Evolutionary conservation across 345 rosid genomes (phyloP).

Genomic region (Melastoma malabathricum): DNA sequence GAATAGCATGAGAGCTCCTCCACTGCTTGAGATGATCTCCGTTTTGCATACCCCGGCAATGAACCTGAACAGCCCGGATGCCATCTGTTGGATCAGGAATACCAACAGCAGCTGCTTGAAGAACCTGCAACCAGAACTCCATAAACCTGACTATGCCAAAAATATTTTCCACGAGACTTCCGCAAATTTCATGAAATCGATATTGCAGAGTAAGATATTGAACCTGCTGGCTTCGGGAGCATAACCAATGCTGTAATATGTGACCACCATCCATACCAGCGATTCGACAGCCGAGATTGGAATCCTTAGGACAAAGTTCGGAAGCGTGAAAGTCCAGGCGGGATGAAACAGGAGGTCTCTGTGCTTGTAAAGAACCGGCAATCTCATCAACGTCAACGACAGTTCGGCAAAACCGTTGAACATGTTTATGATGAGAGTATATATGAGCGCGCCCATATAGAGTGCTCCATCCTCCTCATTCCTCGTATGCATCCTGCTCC

Average conservation of each 20-base stretch:
- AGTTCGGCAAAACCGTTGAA: conserved; percentile 88
- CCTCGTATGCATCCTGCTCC: conserved; percentile 38
- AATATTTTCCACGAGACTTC: too few species aligned
- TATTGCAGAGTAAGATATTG: too few species aligned
- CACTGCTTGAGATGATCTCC: conserved; percentile 57
- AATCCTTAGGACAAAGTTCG: conserved; percentile 43
- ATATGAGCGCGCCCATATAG: conserved; percentile 39
- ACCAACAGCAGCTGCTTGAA: conserved; percentile 55
- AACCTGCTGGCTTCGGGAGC: conserved; percentile 71
- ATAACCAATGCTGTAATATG: conserved; percentile 51
- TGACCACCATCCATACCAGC: conserved; percentile 42
- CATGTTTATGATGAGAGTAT: conserved; percentile 49
- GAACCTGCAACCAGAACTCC: conserved; percentile 40
- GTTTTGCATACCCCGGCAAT: conserved; percentile 58
- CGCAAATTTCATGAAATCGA: too few species aligned
- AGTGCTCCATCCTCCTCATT: conserved; percentile 34
- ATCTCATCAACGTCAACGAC: conserved; percentile 41
- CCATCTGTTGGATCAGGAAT: conserved; percentile 71
- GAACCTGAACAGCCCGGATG: conserved; percentile 51
- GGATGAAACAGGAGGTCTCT: conserved; percentile 85
- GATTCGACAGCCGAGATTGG: conserved; percentile 65
- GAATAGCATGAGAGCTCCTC: conserved; percentile 52
- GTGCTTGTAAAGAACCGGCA: conserved; percentile 84
- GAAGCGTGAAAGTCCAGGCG: conserved; percentile 64
- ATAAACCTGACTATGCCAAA: too few species aligned